Base-by-base conservation (phyloP, 192 early-diverging fungal species). In the Backusella psychrophila region DNA sequence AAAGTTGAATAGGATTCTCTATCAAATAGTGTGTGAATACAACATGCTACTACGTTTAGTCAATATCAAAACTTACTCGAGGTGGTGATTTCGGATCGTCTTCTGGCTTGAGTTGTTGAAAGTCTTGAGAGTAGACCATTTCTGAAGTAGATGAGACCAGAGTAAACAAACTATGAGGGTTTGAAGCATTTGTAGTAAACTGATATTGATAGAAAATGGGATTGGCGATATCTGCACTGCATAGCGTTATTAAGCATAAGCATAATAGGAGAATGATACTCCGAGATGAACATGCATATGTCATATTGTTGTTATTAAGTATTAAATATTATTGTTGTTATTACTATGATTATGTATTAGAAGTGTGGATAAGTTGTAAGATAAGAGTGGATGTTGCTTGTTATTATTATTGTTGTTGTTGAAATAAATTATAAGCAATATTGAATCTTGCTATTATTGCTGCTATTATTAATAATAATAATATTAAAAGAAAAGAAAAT, bases 1-100 rank as follows among this genome's bases (percentile, higher is more conserved):
- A 66, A 75, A 75, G 42, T 75, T 65, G 59, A 75, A 67, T 42
- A 75, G 7, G 19, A 75, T 75, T 44, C 73, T 59, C 59, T 75
- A 39, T 41, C 3, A 29, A 6, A 9, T 6, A 53, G 7, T 17
- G 17, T 35, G 36, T 69, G 9, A 69, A 35, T 39, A 69, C 31
- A 41, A 29, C 21, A 33, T 36, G 19, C 4, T 19, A 12, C 11
- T 71, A 42, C 2, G 53, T 2, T 56, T 9, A 23, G 21, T 3
- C 21, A 21, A 49, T 36, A 63, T 63, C 6, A 8, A 15, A 0
- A 26, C 15, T 66, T 75, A 75, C 73, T 36, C 39, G 33, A 41
- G 59, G 59, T 34, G 73, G 73, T 9, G 26, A 23, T 44, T 33
- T 21, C 4, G 65, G 36, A 35, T 75, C 49, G 39, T 35, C 34